Base-by-base conservation (phyloP, 805 yeast species). In the Schwanniomyces sp. region DNA sequence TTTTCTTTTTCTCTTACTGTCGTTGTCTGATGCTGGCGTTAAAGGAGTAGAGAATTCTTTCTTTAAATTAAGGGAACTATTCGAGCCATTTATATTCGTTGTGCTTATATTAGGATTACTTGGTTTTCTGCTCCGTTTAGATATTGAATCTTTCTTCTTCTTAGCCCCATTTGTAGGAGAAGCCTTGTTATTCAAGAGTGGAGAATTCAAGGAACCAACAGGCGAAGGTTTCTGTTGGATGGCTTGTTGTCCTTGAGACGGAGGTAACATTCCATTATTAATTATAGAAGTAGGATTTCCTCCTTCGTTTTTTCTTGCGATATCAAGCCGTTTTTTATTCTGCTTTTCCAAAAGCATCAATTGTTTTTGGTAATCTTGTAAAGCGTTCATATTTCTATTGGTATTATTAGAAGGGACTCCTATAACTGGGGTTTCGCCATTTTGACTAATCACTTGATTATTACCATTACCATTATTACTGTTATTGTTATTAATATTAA, bases 311-410 rank as follows among this genome's bases (percentile, higher is more conserved):
- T 65, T 69, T 34, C 82, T 63, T 5, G 78, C 81, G 44, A 74
- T 78, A 55, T 79, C 84, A 43, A 86, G 69, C 46, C 88, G 75
- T 62, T 81, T 82, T 61, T 85, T 84, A 64, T 86, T 88, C 61
- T 87, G 91, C 52, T 80, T 80, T 57, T 88, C 96, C 59, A 89
- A 68, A 45, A 85, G 62, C 78, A 86, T 79, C 54, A 88, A 69
- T 64, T 88, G 92, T 74, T 81, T 83, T 63, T 88, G 95, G 63
- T 89, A 88, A 60, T 88, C 95, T 56, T 85, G 88, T 34, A 88
- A 69, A 1, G 92, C 91, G 57, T 76, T 77, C 48, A 69, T 72
- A 54, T 71, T 71, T 40, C 70, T 58, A 39, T 52, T 58, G 25
- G 48, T 46, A 26, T 43, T 43, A 17, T 38, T 44, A 27, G 48